A percentile compares a stretch with the other conserved stretches of the same genome.
Evolutionary conservation across 495 filamentous ascomycete genomes (phyloP).

Genomic region (Delitschia confertaspora): DNA sequence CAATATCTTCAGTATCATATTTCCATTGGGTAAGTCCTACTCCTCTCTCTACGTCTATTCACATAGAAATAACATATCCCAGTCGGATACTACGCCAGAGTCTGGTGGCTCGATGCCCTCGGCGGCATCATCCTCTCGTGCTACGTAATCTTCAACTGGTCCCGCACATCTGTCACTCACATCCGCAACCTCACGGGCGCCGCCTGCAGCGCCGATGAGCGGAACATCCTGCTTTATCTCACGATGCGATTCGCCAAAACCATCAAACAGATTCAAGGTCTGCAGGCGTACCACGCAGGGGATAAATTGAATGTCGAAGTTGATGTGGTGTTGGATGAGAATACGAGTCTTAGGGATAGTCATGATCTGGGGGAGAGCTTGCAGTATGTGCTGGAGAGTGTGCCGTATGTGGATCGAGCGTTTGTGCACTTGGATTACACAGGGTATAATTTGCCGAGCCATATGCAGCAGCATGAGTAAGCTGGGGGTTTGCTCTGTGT

Average conservation of each 20-base stretch:
- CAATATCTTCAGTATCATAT: conserved; percentile 83
- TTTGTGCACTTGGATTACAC: conserved; percentile 81
- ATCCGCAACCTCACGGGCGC: conserved; percentile 78
- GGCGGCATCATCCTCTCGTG: conserved; percentile 73
- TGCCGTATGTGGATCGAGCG: conserved; percentile 54
- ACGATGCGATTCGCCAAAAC: conserved; percentile 90
- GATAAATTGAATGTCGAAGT: conserved; percentile 85
- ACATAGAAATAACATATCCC: not conserved
- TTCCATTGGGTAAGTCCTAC: conserved; percentile 53
- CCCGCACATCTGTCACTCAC: conserved; percentile 61
- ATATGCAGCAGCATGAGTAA: conserved; percentile 66
- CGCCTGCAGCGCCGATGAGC: conserved; percentile 67
- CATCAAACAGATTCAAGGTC: conserved; percentile 77
- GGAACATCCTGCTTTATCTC: conserved; percentile 80
- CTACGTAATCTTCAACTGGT: conserved; percentile 83
- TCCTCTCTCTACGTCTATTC: conserved; percentile 4
- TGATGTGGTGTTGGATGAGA: conserved; percentile 72
- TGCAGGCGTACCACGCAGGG: conserved; percentile 82
- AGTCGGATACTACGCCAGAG: conserved; percentile 63
- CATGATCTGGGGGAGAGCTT: conserved; percentile 85
- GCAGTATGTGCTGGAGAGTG: conserved; percentile 83
- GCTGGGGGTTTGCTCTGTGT: too few relatives aligned
- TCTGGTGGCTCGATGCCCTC: conserved; percentile 82
- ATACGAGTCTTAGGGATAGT: conserved; percentile 68
- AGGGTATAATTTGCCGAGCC: conserved; percentile 71